These are phyloP conservation scores for Rutstroemia sp. DNA, from an alignment of 2,329 filamentous ascomycete species.

Conservation along the genomic window DNA sequence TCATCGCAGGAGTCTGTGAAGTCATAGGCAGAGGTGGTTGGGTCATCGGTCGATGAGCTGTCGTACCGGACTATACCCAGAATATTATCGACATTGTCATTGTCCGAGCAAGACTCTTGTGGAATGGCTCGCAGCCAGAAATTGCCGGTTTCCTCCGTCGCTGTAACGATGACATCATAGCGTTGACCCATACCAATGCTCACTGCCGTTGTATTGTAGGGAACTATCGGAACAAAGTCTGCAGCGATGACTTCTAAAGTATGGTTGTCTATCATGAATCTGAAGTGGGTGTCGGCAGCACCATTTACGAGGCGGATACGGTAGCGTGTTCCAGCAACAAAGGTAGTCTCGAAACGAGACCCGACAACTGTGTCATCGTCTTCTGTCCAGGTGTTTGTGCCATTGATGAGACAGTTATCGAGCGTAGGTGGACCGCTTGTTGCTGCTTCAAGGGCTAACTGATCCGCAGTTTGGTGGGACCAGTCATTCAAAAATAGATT, in stretches of 20 bases:
- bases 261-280: slow-evolving; percentile 38
- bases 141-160: slow-evolving; percentile 36
- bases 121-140: slow-evolving; percentile 53
- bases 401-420: slow-evolving; percentile 24
- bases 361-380: background rate
- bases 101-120: slow-evolving; percentile 47
- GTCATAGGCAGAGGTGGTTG: slow-evolving; percentile 19
- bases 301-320: slow-evolving; percentile 40
- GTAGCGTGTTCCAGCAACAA: slow-evolving; percentile 35
- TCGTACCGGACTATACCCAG: slow-evolving; percentile 40
- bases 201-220: slow-evolving; percentile 9
- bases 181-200: slow-evolving; percentile 49
- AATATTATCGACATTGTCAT: slow-evolving; percentile 41
- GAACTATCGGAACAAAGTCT: slow-evolving; percentile 37
- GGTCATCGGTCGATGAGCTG: slow-evolving; percentile 33
- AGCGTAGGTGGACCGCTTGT: slow-evolving; percentile 24
- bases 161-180: slow-evolving; percentile 36
- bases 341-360: slow-evolving; percentile 24
- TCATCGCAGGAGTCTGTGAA: slow-evolving; percentile 24
- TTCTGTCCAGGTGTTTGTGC: slow-evolving; percentile 7
- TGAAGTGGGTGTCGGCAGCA: slow-evolving; percentile 36
- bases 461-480: slow-evolving; percentile 22
- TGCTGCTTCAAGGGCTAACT: slow-evolving; percentile 14
- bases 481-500: slow-evolving; percentile 33
- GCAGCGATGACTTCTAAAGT: slow-evolving; percentile 58